Base-by-base conservation (phyloP, 768 basidiomycete genomes). In the Boletus patriciae region DNA sequence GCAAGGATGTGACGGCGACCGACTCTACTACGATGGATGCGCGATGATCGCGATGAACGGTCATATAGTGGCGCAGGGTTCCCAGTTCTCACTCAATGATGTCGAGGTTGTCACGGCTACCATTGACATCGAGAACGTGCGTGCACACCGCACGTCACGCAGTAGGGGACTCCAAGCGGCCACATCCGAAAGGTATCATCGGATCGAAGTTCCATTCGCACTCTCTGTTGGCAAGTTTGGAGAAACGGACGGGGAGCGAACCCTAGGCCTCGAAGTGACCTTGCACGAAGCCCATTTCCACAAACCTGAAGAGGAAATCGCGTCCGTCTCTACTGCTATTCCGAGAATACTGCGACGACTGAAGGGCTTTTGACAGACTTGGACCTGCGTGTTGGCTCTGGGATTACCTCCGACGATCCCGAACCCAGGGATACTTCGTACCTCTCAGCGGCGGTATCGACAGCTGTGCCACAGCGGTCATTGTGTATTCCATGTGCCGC, bases 301-400 rank as follows among this genome's bases (percentile, higher is more conserved):
- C 69, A 78, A 67, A 8, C 92, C 96, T 0, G 94, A 98, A 71
- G 96, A 98, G 71, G 97, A 98, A 74, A 97, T 98, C 55, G 96
- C 97, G 97, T 97, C 66, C 63, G 92, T 55, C 42, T 16, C 43
- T 43, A 13, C 37, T 38, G 3, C 16, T 18, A 15, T 29, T 18
- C 5, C 7, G 4, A 44, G 29, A 21, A 21, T 33, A 13, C 1
- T 19, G 15, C 13, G 2, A 40, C 31, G 31, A 42, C 46, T 63
- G 19, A 57, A 46, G n/a, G 19, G 50, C 25, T 1, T 27, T 42
- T 18, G 6, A 27, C 59, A 98, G 96, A 3, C 77, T 98, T 3
- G 97, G 97, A 6, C 97, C 97, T 8, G 97, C 96, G 16, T 98
- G 97, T 68, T 99, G 97, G 97, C 79, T 99, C n/a, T 99, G 97